phyloP scores from a whole-genome alignment of 768 basidiomycete species.

The Leccinum obscurum region DNA sequence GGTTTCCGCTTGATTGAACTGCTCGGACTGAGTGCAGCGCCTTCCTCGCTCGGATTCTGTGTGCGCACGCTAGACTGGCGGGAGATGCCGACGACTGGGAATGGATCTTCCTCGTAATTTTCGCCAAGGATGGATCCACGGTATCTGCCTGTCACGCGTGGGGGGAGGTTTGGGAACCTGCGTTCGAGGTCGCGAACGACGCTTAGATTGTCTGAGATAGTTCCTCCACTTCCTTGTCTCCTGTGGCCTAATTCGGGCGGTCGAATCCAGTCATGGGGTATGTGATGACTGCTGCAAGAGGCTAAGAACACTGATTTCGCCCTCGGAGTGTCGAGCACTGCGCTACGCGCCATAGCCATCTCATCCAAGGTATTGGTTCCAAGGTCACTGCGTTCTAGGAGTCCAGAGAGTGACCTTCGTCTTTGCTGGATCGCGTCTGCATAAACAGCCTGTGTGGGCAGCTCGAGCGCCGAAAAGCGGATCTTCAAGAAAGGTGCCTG shows the following conservation, averaged over 20 bases:
- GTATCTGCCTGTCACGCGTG: slow-evolving; percentile 31
- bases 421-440: slow-evolving; percentile 17
- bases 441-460: slow-evolving; percentile 34
- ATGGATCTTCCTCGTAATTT: slow-evolving; percentile 23
- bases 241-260: slow-evolving; percentile 10
- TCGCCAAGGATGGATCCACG: slow-evolving; percentile 28
- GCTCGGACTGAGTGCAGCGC: slow-evolving; percentile 15
- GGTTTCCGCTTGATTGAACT: slow-evolving; percentile 34
- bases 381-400: slow-evolving; percentile 4
- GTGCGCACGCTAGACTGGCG: slow-evolving; percentile 23
- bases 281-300: background rate
- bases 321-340: slow-evolving; percentile 9
- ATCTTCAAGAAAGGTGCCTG: slow-evolving; percentile 51
- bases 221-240: slow-evolving; percentile 24
- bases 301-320: slow-evolving; percentile 13
- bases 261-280: slow-evolving; percentile 12
- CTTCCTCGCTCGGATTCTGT: slow-evolving; percentile 16
- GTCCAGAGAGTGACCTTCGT: slow-evolving; percentile 15
- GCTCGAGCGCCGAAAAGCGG: slow-evolving; percentile 52
- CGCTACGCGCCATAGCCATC: slow-evolving; percentile 7
- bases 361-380: slow-evolving; percentile 11
- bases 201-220: slow-evolving; percentile 44
- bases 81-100: slow-evolving; percentile 25
- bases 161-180: slow-evolving; percentile 55
- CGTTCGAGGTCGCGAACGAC: slow-evolving; percentile 51